Evolutionary conservation across 2,329 filamentous ascomycete genomes (phyloP).

Genomic region (Aspergillus terreus): DNA sequence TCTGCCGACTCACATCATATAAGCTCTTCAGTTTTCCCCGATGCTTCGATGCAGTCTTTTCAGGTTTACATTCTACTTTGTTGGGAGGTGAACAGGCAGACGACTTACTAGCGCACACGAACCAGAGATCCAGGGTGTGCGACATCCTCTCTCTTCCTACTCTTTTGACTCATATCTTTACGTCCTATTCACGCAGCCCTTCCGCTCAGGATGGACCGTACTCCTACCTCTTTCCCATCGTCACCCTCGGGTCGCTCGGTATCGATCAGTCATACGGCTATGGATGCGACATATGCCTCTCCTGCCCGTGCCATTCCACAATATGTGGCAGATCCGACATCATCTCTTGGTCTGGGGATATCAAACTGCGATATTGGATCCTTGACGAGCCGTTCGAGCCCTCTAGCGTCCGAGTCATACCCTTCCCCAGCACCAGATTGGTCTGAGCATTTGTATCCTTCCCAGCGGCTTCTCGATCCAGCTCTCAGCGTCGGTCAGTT

Average conservation of each 20-base stretch:
- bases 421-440: constrained; percentile 19
- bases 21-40: constrained; percentile 7
- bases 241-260: constrained; percentile 12
- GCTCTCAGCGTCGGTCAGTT: constrained; percentile 20
- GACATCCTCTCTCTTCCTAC: too few relatives aligned
- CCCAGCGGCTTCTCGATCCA: constrained; percentile 18
- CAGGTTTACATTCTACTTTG: background rate
- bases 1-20: constrained; percentile 13
- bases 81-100: background rate
- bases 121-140: background rate
- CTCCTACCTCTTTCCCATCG: constrained; percentile 18
- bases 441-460: constrained; percentile 18
- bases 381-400: constrained; percentile 16
- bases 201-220: constrained; percentile 18
- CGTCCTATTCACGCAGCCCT: too few relatives aligned
- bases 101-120: background rate
- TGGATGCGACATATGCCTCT: constrained; percentile 24
- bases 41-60: background rate
- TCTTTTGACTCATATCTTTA: too few relatives aligned
- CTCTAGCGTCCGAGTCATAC: constrained; percentile 18
- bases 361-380: constrained; percentile 24
- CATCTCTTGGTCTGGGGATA: constrained; percentile 29
- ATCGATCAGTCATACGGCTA: constrained; percentile 9
- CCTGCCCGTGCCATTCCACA: constrained; percentile 13
- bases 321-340: constrained; percentile 15